A percentile compares a stretch with the other conserved stretches of the same genome.
Evolutionary conservation across 2,329 filamentous ascomycete genomes (phyloP).

Genomic region (Ophiosphaerella herpotricha): DNA sequence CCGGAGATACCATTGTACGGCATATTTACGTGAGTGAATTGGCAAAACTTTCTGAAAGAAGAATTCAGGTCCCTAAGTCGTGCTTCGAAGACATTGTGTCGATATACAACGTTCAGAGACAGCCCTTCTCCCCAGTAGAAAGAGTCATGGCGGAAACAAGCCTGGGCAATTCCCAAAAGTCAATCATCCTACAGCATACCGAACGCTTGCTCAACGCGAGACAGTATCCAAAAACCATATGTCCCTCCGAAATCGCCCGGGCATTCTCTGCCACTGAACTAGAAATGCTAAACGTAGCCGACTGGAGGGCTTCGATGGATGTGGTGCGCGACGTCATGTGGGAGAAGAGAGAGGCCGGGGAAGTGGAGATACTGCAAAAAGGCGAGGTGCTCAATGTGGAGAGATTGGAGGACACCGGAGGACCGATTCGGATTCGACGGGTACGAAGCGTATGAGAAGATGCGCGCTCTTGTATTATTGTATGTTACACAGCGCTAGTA

Average conservation of each 20-base stretch:
- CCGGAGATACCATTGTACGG: neutral
- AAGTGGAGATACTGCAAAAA: conserved; percentile 56
- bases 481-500: conserved; percentile 6
- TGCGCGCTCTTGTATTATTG: conserved; percentile 5
- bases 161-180: conserved; percentile 20
- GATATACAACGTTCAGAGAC: too few species aligned
- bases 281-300: conserved; percentile 17
- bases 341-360: conserved; percentile 46
- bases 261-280: conserved; percentile 51
- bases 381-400: conserved; percentile 47
- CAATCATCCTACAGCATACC: conserved; percentile 24
- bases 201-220: conserved; percentile 36
- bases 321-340: conserved; percentile 49
- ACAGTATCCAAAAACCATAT: conserved; percentile 56
- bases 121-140: too few species aligned
- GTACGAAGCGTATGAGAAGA: conserved; percentile 4
- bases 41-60: too few species aligned
- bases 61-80: too few species aligned
- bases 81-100: too few species aligned
- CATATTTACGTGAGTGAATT: too few species aligned
- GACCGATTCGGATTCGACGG: conserved; percentile 53
- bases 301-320: conserved; percentile 57
- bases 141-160: conserved; percentile 14
- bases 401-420: conserved; percentile 47
- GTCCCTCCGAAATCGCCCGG: conserved; percentile 58